Evolutionary conservation across 164 flowering plant species (phyloP).

Genomic region (Magnolia changhungtana): DNA sequence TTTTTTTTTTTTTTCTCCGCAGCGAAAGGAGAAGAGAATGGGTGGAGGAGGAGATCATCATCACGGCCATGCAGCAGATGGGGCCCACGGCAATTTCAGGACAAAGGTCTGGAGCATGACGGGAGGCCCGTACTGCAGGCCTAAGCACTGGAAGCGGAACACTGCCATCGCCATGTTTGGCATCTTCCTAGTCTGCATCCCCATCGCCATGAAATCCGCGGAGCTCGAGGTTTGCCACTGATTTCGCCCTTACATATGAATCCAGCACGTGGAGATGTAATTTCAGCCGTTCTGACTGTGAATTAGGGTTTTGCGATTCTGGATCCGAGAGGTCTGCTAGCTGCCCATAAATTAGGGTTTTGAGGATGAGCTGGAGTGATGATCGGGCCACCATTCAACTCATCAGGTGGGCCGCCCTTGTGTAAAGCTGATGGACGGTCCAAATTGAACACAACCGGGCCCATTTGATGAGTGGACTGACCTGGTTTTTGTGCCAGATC

Average conservation of each 20-base stretch:
- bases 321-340: not conserved
- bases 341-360: too few species aligned
- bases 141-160: conserved; percentile 89
- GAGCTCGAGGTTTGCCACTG: conserved; percentile 70
- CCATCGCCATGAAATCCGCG: conserved; percentile 87
- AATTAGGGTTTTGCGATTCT: not conserved
- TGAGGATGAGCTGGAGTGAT: too few species aligned
- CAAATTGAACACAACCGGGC: too few species aligned
- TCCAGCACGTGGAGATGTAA: not conserved
- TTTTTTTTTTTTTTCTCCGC: not conserved
- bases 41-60: conserved; percentile 69
- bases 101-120: conserved; percentile 84
- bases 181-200: conserved; percentile 74
- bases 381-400: too few species aligned
- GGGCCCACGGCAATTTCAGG: conserved; percentile 66
- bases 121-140: conserved; percentile 89
- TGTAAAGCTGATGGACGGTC: too few species aligned
- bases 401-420: too few species aligned
- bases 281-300: not conserved
- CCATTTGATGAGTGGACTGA: too few species aligned
- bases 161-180: conserved; percentile 90
- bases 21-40: conserved; percentile 16
- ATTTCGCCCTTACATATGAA: not conserved
- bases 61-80: conserved; percentile 20
- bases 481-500: too few species aligned